Evolutionary conservation across 208 protist species (phyloP), one percentile per base, ranked within the genome.

Genomic region (Acanthamoeba pearcei): DNA sequence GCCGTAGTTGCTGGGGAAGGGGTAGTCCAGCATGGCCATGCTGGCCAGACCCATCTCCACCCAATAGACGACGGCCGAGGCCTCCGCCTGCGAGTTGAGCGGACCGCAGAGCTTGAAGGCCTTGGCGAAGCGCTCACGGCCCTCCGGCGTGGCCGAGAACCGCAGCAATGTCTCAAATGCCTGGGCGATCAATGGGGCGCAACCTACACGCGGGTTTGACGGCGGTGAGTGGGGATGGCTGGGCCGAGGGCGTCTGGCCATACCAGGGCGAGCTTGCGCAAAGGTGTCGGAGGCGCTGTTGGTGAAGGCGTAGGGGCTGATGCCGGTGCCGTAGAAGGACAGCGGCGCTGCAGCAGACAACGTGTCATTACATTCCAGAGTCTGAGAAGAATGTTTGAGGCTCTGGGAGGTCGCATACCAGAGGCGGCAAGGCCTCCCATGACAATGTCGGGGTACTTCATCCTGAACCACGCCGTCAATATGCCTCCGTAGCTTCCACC

Each of bases 401-500:
- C 38, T 38, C 38, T 38, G 38, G 38, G 38, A 38, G 38, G 38
- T 38, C 2, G 38, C 38, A 38, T 38, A 80, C 35, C 72, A 80
- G 72, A 80, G 29, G 72, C 72, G 2, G 72, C 22, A 12, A 80
- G 72, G 42, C 72, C 72, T 27, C 72, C 72, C 29, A 80, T 80
- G 29, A 80, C 72, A 12, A 80, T 49, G 72, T 80, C 42, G 72
- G 72, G 72, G 42, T 80, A 80, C 72, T 80, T 80, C 19, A 27
- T 17, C 9, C 82, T 2, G 35, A 88, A 62, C 80, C 80, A 88
- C 12, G 80, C n/a, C 10, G 46, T 88, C 17, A 88, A 42, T 4
- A 88, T 88, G 78, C 53, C 22, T 49, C 98, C 98, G 95, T 98
- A 98, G 9, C 38, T 94, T 19, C 98, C 98, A 53, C 98, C 98